Conservation (phyloP, 2,329 filamentous ascomycete species). For the Pseudogymnoascus sp. region DNA sequence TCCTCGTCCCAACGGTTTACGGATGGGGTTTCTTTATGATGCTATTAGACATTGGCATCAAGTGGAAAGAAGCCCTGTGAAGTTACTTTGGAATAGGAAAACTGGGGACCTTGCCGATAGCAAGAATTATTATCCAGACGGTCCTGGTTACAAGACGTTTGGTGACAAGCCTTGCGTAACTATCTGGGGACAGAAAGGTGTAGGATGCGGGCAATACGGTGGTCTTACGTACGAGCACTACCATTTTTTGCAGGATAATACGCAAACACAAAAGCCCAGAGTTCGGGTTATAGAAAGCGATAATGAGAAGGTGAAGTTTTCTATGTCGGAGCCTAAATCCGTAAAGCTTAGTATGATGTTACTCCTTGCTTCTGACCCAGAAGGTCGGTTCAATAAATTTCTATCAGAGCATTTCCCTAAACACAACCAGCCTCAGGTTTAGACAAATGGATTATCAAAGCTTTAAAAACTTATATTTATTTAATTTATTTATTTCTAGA, state of each 20-base stretch:
- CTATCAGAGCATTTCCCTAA: no score
- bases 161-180: slow-evolving; percentile 16
- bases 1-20: slow-evolving; percentile 13
- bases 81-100: slow-evolving; percentile 3
- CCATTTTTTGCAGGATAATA: background rate
- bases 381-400: background rate
- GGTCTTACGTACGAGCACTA: slow-evolving; percentile 3
- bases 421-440: background rate
- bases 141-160: slow-evolving; percentile 7
- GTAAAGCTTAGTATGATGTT: background rate
- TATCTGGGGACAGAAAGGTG: slow-evolving; percentile 11
- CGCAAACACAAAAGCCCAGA: background rate
- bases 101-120: slow-evolving; percentile 10
- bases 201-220: slow-evolving; percentile 12
- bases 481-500: no score
- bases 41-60: slow-evolving; percentile 15
- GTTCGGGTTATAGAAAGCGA: slow-evolving; percentile 11
- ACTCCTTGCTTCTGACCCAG: background rate
- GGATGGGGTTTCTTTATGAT: slow-evolving; percentile 17
- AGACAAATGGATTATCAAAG: background rate
- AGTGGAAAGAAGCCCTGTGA: slow-evolving; percentile 6
- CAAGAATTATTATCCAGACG: background rate
- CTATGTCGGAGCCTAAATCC: slow-evolving; percentile 12
- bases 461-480: background rate
- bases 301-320: slow-evolving; percentile 13